Evolutionary conservation across 2,329 filamentous ascomycete genomes (phyloP), one percentile per base, ranked within the genome.

Genomic region (Scorias spongiosa): DNA sequence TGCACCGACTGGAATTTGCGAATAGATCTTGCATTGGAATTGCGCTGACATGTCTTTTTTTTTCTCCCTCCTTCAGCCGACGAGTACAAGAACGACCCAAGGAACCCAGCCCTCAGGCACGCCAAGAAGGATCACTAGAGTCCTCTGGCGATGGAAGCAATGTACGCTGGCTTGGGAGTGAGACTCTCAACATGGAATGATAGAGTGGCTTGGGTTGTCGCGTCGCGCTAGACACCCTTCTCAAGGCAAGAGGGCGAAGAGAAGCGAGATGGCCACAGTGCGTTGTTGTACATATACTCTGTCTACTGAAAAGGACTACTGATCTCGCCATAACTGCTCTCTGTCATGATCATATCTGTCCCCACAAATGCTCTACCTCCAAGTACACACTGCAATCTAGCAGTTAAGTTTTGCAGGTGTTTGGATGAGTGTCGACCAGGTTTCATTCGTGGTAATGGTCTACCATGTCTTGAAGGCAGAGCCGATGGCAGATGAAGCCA

Each of bases 81-180:
- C 58, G 86, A 96, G 72, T 95, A 77, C 78, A 93, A 88, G 80
- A 93, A 94, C 74, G 89, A 96, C 70, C 86, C 88, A 54, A 80
- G 88, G 67, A 95, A 95, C 77, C 80, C 79, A 54, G 70, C 72
- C 43, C 58, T 57, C 41, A 66, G 63, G 55, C 56, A 49, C 42
- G 44, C 48, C 42, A 57, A 55, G 49, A 46, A 50, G 42, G 39
- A 48, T 45, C 54, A 59, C 50, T 58, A 57, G 39, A 46, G 41
- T 11, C 11, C 15, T 7, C 20, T 26, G 42, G 20, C 14, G 15
- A 44, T 36, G 44, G 42, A 26, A 34, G 26, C 14, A 40, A 36
- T 43, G 20, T 26, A 26, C 20, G 20, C 20, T 26, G 44, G 40
- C 15, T 14, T 29, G 28, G 28, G 40, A 30, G 11, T 20, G 32